phyloP scores from a whole-genome alignment of 192 early-diverging fungal species.

The Allomyces macrogynus region DNA sequence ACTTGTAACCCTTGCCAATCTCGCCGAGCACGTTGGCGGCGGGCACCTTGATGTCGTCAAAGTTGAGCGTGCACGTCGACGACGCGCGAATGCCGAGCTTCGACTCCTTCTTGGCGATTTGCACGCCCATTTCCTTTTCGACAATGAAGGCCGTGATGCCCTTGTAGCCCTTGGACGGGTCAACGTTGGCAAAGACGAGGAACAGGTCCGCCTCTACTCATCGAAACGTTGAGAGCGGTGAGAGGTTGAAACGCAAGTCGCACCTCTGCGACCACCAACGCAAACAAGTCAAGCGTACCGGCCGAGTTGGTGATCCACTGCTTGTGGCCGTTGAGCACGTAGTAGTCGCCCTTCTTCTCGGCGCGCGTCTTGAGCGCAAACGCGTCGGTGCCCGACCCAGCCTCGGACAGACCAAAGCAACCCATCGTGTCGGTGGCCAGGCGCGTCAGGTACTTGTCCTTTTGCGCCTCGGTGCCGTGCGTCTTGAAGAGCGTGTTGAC shows the following conservation, averaged over 20 bases:
- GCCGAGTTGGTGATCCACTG: too few relatives aligned
- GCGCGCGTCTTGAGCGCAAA: slow-evolving; percentile 79
- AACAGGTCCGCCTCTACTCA: slow-evolving; percentile 69
- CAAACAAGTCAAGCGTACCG: too few relatives aligned
- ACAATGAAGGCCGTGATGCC: slow-evolving; percentile 95
- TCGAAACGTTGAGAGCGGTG: too few relatives aligned
- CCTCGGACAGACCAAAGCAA: slow-evolving; percentile 87
- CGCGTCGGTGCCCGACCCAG: slow-evolving; percentile 78
- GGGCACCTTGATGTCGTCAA: slow-evolving; percentile 80
- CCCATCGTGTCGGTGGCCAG: slow-evolving; percentile 69
- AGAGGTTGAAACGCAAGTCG: too few relatives aligned
- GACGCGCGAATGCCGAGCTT: slow-evolving; percentile 96
- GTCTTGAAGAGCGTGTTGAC: slow-evolving; percentile 82
- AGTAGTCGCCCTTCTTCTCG: slow-evolving; percentile 68
- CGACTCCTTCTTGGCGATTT: slow-evolving; percentile 86
- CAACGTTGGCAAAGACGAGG: slow-evolving; percentile 92
- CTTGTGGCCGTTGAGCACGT: slow-evolving; percentile 64
- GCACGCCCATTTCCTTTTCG: slow-evolving; percentile 76
- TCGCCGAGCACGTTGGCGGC: slow-evolving; percentile 73
- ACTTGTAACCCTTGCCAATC: slow-evolving; percentile 93
- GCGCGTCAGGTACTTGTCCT: slow-evolving; percentile 67
- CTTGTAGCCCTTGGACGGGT: slow-evolving; percentile 79
- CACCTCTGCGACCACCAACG: too few relatives aligned
- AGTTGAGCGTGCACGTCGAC: slow-evolving; percentile 79
- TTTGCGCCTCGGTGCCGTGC: slow-evolving; percentile 49